These are phyloP conservation scores for Backusella macrospora DNA, from an alignment of 192 early-diverging fungal genomes.

Conservation along the genomic window DNA sequence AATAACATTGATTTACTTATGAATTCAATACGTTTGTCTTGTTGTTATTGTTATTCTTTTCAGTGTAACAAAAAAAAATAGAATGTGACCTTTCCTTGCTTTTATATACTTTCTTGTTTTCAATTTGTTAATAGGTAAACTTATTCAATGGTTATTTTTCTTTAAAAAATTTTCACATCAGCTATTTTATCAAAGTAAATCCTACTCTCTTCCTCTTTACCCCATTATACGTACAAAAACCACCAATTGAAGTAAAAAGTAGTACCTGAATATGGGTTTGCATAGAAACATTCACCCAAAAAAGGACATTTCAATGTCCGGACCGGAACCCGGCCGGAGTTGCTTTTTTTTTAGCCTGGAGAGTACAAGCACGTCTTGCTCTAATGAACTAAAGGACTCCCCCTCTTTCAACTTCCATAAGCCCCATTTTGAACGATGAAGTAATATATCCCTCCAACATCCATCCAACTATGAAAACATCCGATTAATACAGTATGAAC, in stretches of 20 bases:
- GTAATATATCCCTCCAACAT: constrained; percentile 24
- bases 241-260: neutral
- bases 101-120: neutral
- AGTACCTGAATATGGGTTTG: neutral
- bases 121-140: no score
- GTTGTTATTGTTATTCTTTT: constrained; percentile 6
- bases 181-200: no score
- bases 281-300: constrained; percentile 14
- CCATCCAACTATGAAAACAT: constrained; percentile 13
- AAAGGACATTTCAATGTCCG: neutral
- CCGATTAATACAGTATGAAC: neutral
- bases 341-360: neutral
- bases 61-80: neutral
- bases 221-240: neutral
- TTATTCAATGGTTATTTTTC: no score
- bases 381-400: neutral
- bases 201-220: no score
- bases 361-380: constrained; percentile 12
- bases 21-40: neutral
- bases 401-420: constrained; percentile 27
- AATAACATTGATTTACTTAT: neutral
- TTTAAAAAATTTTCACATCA: no score
- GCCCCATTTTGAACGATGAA: constrained; percentile 30
- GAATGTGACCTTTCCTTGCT: neutral
- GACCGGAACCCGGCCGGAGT: neutral